A percentile compares a stretch with the other conserved stretches of the same genome.
phyloP scores from a whole-genome alignment of 1,284 basidiomycete species.

The Puccinia sorghi region DNA sequence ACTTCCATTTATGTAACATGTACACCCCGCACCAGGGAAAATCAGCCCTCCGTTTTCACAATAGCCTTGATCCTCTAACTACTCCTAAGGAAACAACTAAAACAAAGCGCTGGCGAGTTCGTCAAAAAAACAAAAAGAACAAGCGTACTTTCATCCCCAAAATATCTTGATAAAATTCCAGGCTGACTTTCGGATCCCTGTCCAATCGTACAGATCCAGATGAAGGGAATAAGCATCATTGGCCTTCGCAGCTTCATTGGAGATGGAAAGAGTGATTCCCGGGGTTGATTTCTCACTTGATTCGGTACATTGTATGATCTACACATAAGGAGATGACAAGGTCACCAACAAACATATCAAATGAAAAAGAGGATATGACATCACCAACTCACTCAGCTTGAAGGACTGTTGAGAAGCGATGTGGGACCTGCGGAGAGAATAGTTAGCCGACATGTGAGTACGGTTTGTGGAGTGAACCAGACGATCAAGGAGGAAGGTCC shows the following conservation, averaged over 20 bases:
- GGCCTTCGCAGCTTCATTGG: background rate
- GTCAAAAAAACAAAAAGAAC: no score
- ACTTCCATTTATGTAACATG: background rate
- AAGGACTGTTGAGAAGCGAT: constrained; percentile 35
- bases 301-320: constrained; percentile 48
- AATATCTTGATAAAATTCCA: constrained; percentile 59
- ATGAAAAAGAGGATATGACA: background rate
- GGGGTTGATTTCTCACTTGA: constrained; percentile 30
- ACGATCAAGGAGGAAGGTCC: background rate
- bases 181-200: constrained; percentile 78
- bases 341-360: background rate
- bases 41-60: no score
- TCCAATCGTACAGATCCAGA: constrained; percentile 58
- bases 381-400: constrained; percentile 21
- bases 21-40: background rate
- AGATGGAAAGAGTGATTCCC: background rate
- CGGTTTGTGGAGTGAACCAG: background rate
- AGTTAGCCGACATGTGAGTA: background rate
- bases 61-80: no score
- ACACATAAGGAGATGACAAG: background rate
- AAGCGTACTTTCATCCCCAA: constrained; percentile 78
- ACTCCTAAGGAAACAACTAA: no score
- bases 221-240: background rate
- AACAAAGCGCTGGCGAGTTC: no score
- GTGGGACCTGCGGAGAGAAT: constrained; percentile 20